Conservation (phyloP, 202 grass and related monocot species). For the Carex sylvatica region DNA sequence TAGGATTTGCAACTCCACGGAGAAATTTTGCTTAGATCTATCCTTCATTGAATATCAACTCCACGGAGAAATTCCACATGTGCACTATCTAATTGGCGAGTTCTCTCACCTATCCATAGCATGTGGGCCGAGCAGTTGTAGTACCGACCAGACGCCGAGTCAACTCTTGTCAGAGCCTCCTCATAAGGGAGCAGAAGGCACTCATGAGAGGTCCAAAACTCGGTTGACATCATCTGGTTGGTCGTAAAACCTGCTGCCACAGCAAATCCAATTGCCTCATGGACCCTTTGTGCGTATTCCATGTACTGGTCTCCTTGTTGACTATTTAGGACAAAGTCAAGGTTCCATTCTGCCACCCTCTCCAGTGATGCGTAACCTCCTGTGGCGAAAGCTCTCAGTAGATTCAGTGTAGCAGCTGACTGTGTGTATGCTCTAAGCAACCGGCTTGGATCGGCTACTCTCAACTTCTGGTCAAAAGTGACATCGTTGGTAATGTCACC, state of each 20-base stretch:
- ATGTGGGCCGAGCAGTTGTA: conserved; percentile 79
- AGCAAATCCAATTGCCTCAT: conserved; percentile 70
- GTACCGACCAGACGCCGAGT: conserved; percentile 49
- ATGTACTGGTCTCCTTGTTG: conserved; percentile 66
- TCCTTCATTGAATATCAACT: too few relatives aligned
- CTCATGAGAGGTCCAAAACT: conserved; percentile 88
- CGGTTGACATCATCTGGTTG: conserved; percentile 64
- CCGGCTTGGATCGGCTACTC: conserved; percentile 58
- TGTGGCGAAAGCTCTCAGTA: conserved; percentile 67
- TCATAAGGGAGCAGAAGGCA: conserved; percentile 76
- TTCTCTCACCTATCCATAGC: conserved; percentile 85
- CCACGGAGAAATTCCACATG: conserved; percentile 85
- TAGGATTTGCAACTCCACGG: conserved; percentile 61
- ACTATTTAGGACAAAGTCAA: conserved; percentile 52
- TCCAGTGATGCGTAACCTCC: conserved; percentile 68
- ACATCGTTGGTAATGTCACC: conserved; percentile 70
- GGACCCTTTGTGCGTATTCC: conserved; percentile 60
- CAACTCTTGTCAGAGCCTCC: conserved; percentile 62
- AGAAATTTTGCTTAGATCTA: too few relatives aligned
- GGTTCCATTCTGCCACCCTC: conserved; percentile 68
- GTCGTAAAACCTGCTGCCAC: conserved; percentile 53
- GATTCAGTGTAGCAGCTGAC: conserved; percentile 68
- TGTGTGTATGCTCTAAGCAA: conserved; percentile 58
- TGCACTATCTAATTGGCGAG: conserved; percentile 64
- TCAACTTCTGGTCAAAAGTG: conserved; percentile 56